phyloP scores from a whole-genome alignment of 2,329 filamentous ascomycete species.

The Claviceps lovelessii region DNA sequence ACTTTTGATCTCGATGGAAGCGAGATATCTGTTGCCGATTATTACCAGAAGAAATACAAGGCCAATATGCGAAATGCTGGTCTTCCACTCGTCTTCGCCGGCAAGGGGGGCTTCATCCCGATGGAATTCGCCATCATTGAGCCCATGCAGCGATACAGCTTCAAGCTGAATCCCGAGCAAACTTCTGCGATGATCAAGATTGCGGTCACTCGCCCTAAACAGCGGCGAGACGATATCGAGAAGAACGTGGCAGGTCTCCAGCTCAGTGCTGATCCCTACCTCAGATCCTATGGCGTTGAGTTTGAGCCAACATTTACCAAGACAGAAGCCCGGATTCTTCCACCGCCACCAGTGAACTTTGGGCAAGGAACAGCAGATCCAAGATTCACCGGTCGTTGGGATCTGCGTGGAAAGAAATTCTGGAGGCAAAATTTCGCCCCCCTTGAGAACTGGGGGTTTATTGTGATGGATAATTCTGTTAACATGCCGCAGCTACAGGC shows the following conservation, averaged over 20 bases:
- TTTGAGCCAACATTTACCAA: conserved; percentile 50
- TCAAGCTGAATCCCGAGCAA: conserved; percentile 47
- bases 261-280: conserved; percentile 55
- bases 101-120: conserved; percentile 40
- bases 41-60: conserved; percentile 43
- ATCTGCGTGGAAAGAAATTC: conserved; percentile 68
- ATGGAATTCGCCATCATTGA: conserved; percentile 44
- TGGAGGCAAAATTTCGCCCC: conserved; percentile 44
- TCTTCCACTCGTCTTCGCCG: conserved; percentile 45
- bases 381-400: conserved; percentile 63
- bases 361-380: conserved; percentile 44
- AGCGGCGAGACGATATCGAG: conserved; percentile 53
- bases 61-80: conserved; percentile 29
- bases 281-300: conserved; percentile 59
- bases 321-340: conserved; percentile 57
- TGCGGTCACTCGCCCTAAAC: conserved; percentile 61
- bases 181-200: conserved; percentile 86
- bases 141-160: conserved; percentile 45
- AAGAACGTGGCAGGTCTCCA: conserved; percentile 41
- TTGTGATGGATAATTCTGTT: conserved; percentile 45
- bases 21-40: conserved; percentile 33
- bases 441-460: conserved; percentile 62
- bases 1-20: conserved; percentile 40
- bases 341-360: conserved; percentile 58
- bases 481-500: conserved; percentile 19